Evolutionary conservation across 2,329 filamentous ascomycete species (phyloP), one percentile per base, ranked within the genome.

Genomic region (Fusarium sp.): DNA sequence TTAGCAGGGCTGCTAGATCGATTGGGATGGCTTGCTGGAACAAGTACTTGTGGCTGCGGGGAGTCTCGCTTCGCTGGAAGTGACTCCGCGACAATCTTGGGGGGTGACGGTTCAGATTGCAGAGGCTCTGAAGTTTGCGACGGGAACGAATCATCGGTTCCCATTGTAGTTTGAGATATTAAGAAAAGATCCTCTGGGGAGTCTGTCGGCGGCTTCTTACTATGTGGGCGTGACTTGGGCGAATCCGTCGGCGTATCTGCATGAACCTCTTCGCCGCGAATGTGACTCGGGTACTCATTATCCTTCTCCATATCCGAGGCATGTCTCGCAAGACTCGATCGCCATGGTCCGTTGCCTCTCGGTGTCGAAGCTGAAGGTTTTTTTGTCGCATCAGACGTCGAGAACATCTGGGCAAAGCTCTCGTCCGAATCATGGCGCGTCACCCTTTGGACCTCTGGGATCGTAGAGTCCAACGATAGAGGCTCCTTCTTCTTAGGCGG

Each of bases 351-450:
- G 18, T 28, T 66, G 9, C 31, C 74, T 63, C 60, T 68, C 33
- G 62, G 61, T 42, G 42, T 70, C 54, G 63, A 66, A 48, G 57
- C 64, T 51, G 71, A 70, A 31, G 41, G 57, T 66, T 72, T 61
- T 51, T 74, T 81, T 24, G 86, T 84, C 2, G 83, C 83, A 66
- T 87, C 86, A 0, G 90, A 90, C 7, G 89, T 84, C 22, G 88
- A 90, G 73, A 91, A 91, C 79, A 91, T 86, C 58, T 89, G 87
- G 14, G 79, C 82, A 61, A 89, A 89, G 73, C 89, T 90, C 52
- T 90, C 89, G 13, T 87, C 85, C 1, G 90, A 91, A 76, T 90
- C 87, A 51, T 90, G 86, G 7, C 89, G 83, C 5, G 79, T 67
- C 12, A 78, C 75, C 63, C 72, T 79, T 55, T 57, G 67, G n/a